Conservation (phyloP, 306 rosid species). For the Cicer yamashitae region DNA sequence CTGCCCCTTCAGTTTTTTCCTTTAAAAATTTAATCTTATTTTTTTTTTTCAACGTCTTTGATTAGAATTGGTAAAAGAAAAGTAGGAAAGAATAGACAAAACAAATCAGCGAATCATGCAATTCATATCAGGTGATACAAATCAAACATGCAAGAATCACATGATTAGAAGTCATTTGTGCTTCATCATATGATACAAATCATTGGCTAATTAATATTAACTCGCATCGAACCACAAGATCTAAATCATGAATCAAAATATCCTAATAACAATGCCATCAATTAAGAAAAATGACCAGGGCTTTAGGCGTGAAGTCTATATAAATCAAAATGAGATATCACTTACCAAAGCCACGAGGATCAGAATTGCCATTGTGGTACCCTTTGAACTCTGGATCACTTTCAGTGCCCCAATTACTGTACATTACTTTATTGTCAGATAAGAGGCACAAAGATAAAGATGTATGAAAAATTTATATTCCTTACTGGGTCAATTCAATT, state of each 20-base stretch:
- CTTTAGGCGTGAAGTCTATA: constrained; percentile 26
- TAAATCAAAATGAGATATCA: constrained; percentile 28
- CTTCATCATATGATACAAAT: constrained; percentile 3
- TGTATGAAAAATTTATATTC: constrained; percentile 7
- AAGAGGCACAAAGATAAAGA: constrained; percentile 18
- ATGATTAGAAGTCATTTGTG: not conserved
- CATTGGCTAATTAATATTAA: not conserved
- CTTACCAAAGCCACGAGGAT: constrained; percentile 96
- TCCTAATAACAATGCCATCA: not conserved
- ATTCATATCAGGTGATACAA: not conserved
- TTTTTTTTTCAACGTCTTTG: not conserved
- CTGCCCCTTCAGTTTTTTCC: not conserved
- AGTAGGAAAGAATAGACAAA: not conserved
- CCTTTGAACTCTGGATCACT: constrained; percentile 97
- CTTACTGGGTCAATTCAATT: constrained; percentile 92
- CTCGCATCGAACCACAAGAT: not conserved
- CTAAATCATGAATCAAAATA: not conserved
- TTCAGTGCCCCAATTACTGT: constrained; percentile 98
- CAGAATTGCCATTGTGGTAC: constrained; percentile 97
- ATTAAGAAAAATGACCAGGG: constrained; percentile 22
- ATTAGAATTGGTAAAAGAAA: not conserved
- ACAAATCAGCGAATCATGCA: not conserved
- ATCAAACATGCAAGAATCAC: not conserved
- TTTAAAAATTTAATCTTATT: not conserved
- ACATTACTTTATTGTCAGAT: constrained; percentile 41